Conservation (phyloP, 129 eudicot species). For the carrot (Daucus carota) region DNA sequence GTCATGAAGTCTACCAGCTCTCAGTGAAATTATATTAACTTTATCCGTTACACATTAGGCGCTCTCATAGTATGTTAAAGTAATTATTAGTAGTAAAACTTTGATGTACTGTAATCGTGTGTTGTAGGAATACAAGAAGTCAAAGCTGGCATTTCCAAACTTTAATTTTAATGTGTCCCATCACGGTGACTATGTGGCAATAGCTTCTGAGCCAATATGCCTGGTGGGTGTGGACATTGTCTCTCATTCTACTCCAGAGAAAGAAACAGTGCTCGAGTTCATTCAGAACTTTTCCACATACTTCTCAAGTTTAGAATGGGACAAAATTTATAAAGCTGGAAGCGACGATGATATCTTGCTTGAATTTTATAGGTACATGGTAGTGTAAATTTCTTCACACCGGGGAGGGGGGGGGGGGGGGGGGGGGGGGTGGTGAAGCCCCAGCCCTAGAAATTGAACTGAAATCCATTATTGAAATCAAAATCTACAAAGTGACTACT, state of each 20-base stretch:
- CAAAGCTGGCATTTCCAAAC: slow-evolving; percentile 43
- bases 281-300: slow-evolving; percentile 53
- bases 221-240: slow-evolving; percentile 80
- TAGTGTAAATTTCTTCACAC: no score
- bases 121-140: slow-evolving; percentile 32
- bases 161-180: slow-evolving; percentile 81
- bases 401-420: no score
- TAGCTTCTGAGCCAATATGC: slow-evolving; percentile 88
- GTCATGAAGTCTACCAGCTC: neutral
- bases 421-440: no score
- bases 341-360: slow-evolving; percentile 39
- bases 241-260: slow-evolving; percentile 38
- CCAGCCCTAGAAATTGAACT: no score
- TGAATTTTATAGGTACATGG: slow-evolving; percentile 53
- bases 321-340: slow-evolving; percentile 46
- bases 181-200: slow-evolving; percentile 92
- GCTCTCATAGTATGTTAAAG: neutral
- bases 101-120: neutral
- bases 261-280: slow-evolving; percentile 49
- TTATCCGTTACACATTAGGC: neutral
- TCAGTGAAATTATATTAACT: neutral
- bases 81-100: neutral
- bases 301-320: slow-evolving; percentile 71
- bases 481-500: neutral
- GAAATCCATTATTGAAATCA: neutral